Evolutionary conservation across 2,329 filamentous ascomycete species (phyloP).

Genomic region (Stylonectria norvegica): DNA sequence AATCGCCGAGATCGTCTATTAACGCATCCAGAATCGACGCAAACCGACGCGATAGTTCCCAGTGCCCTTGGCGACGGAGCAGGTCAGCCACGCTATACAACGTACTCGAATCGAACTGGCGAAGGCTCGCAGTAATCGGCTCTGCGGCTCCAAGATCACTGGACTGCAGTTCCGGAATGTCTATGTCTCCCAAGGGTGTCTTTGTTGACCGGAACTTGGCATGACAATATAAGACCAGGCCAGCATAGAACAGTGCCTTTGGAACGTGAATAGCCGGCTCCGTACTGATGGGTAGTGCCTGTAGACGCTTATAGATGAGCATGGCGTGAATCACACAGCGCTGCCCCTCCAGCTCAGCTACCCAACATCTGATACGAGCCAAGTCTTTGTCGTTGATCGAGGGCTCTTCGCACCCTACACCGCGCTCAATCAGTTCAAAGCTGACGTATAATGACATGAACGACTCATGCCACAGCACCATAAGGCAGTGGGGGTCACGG

Average conservation of each 20-base stretch:
- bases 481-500: background rate
- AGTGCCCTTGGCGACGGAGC: constrained; percentile 2
- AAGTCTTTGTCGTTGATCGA: background rate
- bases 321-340: constrained; percentile 2
- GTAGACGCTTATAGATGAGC: constrained; percentile 2
- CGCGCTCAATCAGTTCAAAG: constrained; percentile 4
- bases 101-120: background rate
- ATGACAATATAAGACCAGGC: constrained; percentile 1
- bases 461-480: constrained; percentile 2
- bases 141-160: background rate
- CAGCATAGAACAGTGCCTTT: constrained; percentile 3
- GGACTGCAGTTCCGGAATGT: constrained; percentile 6
- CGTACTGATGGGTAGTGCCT: constrained; percentile 1
- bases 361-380: background rate
- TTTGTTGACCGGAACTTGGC: background rate
- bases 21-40: constrained; percentile 1
- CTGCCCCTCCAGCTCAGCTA: background rate
- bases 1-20: constrained; percentile 1
- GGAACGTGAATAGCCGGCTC: constrained; percentile 6
- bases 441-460: constrained; percentile 3
- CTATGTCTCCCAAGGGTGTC: constrained; percentile 1
- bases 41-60: constrained; percentile 5
- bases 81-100: constrained; percentile 2
- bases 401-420: constrained; percentile 1
- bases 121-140: background rate